A percentile compares a stretch with the other conserved stretches of the same genome.
Evolutionary conservation across 306 rosid genomes (phyloP).

Genomic region (Quercus variabilis): DNA sequence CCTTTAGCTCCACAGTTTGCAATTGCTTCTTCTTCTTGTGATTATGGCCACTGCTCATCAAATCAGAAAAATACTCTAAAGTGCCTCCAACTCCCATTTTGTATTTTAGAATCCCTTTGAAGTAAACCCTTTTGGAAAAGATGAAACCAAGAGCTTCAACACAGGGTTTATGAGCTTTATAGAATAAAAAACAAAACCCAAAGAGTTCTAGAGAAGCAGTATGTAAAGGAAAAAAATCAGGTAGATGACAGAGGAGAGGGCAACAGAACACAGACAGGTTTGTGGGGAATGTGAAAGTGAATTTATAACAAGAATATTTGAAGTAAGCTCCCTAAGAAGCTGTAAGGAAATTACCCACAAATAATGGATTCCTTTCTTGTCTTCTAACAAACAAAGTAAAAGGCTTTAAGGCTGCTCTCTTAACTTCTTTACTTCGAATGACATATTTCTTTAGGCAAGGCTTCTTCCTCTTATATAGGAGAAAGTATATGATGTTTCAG

Average conservation of each 20-base stretch:
- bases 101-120: constrained; percentile 12
- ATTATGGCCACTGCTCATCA: constrained; percentile 53
- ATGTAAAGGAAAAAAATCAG: constrained; percentile 14
- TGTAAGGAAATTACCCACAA: constrained; percentile 38
- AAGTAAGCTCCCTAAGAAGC: constrained; percentile 37
- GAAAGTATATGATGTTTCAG: background rate
- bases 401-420: constrained; percentile 31
- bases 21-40: constrained; percentile 79
- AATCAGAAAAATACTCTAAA: constrained; percentile 80
- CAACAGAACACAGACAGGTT: constrained; percentile 13
- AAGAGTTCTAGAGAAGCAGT: background rate
- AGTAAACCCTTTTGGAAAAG: background rate
- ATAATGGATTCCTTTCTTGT: constrained; percentile 56
- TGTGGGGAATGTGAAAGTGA: constrained; percentile 17
- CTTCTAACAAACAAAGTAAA: constrained; percentile 33
- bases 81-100: constrained; percentile 93
- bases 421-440: constrained; percentile 31
- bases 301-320: constrained; percentile 21
- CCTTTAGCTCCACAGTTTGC: constrained; percentile 83
- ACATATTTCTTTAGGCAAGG: constrained; percentile 28
- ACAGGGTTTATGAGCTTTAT: constrained; percentile 10
- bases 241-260: background rate
- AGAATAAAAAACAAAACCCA: background rate
- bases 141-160: background rate
- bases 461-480: constrained; percentile 52